Percentiles rank a stretch among this genome's conserved stretches.
Conservation (phyloP, 306 rosid species). For the Castanea sativa region DNA sequence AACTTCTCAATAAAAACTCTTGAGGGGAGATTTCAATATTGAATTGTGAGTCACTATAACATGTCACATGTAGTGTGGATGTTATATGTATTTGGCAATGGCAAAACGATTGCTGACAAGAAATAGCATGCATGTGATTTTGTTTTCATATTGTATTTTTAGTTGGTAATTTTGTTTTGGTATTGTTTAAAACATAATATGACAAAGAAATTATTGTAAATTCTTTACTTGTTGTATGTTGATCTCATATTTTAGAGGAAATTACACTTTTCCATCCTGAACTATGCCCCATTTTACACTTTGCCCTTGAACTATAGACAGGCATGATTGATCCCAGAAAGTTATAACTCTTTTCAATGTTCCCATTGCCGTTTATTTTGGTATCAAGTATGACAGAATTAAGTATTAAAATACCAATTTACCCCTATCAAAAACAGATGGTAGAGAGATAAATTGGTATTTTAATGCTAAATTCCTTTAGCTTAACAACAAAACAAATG, state of each 20-base stretch:
- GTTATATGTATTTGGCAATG: neutral
- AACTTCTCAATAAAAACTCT: neutral
- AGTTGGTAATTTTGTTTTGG: neutral
- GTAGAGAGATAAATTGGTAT: too few species aligned
- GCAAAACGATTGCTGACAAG: neutral
- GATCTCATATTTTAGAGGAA: neutral
- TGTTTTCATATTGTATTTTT: neutral
- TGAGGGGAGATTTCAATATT: neutral
- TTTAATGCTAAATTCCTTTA: too few species aligned
- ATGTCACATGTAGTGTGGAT: neutral
- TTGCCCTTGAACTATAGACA: too few species aligned
- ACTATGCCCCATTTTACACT: too few species aligned
- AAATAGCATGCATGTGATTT: neutral
- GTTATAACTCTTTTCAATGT: too few species aligned
- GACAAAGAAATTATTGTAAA: neutral
- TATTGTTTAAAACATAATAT: neutral
- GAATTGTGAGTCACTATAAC: neutral
- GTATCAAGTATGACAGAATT: too few species aligned
- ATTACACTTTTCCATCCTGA: too few species aligned
- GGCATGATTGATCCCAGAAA: too few species aligned
- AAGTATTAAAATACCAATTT: too few species aligned
- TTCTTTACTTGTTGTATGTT: neutral
- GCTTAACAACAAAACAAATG: too few species aligned
- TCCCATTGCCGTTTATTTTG: too few species aligned
- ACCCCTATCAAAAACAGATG: too few species aligned